Evolutionary conservation across 805 yeast species (phyloP).

Genomic region (Starmerella gropengiesseri): DNA sequence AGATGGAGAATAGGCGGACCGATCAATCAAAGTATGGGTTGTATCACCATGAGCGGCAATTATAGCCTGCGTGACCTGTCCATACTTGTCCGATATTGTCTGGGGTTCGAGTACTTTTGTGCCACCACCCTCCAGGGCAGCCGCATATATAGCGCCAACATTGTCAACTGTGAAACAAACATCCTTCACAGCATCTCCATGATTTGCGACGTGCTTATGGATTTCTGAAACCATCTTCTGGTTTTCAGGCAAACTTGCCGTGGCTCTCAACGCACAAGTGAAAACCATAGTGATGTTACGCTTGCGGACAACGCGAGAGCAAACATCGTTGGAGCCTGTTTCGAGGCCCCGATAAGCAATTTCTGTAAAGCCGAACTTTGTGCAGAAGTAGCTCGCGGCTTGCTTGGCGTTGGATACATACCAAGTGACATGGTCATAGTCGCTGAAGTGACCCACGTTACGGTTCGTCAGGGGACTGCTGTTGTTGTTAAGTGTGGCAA

Average conservation of each 20-base stretch:
- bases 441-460: conserved; percentile 4
- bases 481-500: not conserved
- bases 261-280: conserved; percentile 31
- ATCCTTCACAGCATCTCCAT: conserved; percentile 77
- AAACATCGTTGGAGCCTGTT: conserved; percentile 46
- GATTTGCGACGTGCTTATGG: conserved; percentile 39
- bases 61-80: conserved; percentile 44
- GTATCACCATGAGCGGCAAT: conserved; percentile 50
- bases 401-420: conserved; percentile 65
- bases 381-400: conserved; percentile 44
- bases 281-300: conserved; percentile 44
- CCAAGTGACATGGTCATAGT: conserved; percentile 58
- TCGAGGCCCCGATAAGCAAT: conserved; percentile 60
- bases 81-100: conserved; percentile 36
- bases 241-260: conserved; percentile 26
- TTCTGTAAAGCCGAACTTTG: conserved; percentile 51
- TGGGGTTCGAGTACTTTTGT: conserved; percentile 16
- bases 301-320: conserved; percentile 52
- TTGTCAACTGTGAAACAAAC: conserved; percentile 54
- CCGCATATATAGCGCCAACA: conserved; percentile 35
- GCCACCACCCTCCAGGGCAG: conserved; percentile 49
- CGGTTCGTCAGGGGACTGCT: not conserved
- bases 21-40: conserved; percentile 56
- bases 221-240: conserved; percentile 31
- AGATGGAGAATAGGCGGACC: conserved; percentile 24